Evolutionary conservation across 805 yeast species (phyloP).

Genomic region (Suhomyces sp.): DNA sequence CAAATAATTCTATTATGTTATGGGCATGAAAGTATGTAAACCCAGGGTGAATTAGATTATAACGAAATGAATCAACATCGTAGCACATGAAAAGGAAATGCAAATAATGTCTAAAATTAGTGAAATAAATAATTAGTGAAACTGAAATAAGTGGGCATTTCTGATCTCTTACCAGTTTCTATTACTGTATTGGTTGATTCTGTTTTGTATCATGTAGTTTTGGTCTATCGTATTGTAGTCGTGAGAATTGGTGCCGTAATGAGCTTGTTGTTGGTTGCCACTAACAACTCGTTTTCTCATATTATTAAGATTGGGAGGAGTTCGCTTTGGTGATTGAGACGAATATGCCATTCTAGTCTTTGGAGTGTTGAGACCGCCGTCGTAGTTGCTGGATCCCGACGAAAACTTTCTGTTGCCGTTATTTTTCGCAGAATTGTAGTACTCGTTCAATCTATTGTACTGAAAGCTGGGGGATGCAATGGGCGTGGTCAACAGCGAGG

Average conservation of each 20-base stretch:
- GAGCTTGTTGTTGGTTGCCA: constrained; percentile 5
- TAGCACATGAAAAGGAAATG: neutral
- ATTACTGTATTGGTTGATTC: constrained; percentile 11
- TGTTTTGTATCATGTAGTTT: constrained; percentile 11
- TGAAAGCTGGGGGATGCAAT: constrained; percentile 9
- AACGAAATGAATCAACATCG: neutral
- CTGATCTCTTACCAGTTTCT: constrained; percentile 11
- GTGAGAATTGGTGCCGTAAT: neutral
- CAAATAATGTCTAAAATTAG: neutral
- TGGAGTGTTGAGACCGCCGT: constrained; percentile 9
- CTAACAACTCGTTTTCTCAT: constrained; percentile 9
- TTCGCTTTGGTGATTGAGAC: constrained; percentile 14
- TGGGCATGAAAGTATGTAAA: neutral
- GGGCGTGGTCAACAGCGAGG: constrained; percentile 6
- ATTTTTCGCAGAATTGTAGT: constrained; percentile 1
- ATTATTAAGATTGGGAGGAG: constrained; percentile 9
- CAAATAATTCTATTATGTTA: neutral
- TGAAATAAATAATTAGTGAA: neutral
- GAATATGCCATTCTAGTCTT: constrained; percentile 14
- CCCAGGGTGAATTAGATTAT: neutral
- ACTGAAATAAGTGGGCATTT: neutral
- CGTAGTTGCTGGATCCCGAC: neutral
- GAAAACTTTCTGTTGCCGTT: constrained; percentile 1
- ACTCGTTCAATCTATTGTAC: constrained; percentile 8
- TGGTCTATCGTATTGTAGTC: constrained; percentile 8